Evolutionary conservation across 805 yeast species (phyloP), one percentile per base, ranked within the genome.

Genomic region (Lipomyces orientalis): DNA sequence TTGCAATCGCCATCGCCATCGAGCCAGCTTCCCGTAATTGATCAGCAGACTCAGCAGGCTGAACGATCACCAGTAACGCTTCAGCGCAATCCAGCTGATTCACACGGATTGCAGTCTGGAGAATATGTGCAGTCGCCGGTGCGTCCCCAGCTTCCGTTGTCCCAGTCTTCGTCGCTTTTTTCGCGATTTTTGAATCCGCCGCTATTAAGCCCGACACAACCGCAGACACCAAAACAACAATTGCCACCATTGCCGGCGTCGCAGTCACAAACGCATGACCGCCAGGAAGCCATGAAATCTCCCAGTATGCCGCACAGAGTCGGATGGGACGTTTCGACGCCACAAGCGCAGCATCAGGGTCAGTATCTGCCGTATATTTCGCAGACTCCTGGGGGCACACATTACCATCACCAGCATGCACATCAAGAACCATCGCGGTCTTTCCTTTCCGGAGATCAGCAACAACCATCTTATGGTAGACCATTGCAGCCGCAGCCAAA

Each of bases 181-280:
- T 58, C 54, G 35, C 54, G 54, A 25, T 39, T 39, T n/a, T 31
- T 25, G 52, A 31, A 58, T 43, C 54, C 54, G 35, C 61, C n/a
- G 4, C 49, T 16, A 43, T 16, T 22, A 25, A 31, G 34, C 14
- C 55, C 31, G n/a, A 22, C 19, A 10, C 55, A 52, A 4, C 31
- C 16, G 16, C 33, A 9, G 14, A 25, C 34, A 22, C 34, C 16
- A 9, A 29, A 25, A 31, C 33, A 52, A 12, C 55, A 52, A 22
- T 19, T 43, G 35, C 58, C 58, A 9, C 58, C 39, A 29, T 54
- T 54, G 58, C 14, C 58, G 2, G 12, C 58, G 39, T 43, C 49
- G 22, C 49, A 16, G 49, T 5, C 49, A 19, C 49, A 16, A 3
- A n/a, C 49, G n/a, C 22, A 4, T 12, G 49, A 43, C 6, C 49